Conservation (phyloP, 345 rosid species). For the Moringa oleifera region DNA sequence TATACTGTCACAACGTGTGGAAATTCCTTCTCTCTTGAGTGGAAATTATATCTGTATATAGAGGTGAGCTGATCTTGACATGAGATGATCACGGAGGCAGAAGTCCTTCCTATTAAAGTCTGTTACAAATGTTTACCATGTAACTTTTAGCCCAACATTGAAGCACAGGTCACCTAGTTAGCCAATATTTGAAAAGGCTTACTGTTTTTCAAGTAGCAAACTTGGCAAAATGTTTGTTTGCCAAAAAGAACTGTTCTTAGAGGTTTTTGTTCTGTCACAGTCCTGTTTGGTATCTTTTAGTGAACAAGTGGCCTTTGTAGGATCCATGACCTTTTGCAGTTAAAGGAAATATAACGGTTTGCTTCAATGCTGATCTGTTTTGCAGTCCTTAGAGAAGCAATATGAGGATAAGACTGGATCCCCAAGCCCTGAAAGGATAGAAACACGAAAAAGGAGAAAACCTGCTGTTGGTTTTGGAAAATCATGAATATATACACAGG, state of each 20-base stretch:
- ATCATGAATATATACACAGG: slow-evolving; percentile 26
- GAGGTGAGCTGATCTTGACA: not conserved
- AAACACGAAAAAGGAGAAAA: slow-evolving; percentile 44
- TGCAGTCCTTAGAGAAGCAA: slow-evolving; percentile 74
- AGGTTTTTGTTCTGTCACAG: no score
- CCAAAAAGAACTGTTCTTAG: not conserved
- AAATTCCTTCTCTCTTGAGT: not conserved
- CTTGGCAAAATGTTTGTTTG: not conserved
- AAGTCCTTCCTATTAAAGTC: not conserved
- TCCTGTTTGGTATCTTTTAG: no score
- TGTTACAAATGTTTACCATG: not conserved
- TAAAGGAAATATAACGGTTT: not conserved
- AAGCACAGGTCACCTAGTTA: not conserved
- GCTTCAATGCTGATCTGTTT: slow-evolving; percentile 17
- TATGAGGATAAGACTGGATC: slow-evolving; percentile 71
- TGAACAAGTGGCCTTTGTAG: no score
- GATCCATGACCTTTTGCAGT: not conserved
- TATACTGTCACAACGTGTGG: not conserved
- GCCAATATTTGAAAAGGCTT: not conserved
- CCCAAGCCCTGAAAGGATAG: slow-evolving; percentile 73
- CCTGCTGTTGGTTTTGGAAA: slow-evolving; percentile 86
- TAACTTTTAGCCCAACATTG: not conserved
- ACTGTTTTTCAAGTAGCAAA: not conserved
- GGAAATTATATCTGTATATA: not conserved
- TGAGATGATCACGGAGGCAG: not conserved